Conservation (phyloP, 352 stramenopile genomes). For the Globisporangium nagaii region DNA sequence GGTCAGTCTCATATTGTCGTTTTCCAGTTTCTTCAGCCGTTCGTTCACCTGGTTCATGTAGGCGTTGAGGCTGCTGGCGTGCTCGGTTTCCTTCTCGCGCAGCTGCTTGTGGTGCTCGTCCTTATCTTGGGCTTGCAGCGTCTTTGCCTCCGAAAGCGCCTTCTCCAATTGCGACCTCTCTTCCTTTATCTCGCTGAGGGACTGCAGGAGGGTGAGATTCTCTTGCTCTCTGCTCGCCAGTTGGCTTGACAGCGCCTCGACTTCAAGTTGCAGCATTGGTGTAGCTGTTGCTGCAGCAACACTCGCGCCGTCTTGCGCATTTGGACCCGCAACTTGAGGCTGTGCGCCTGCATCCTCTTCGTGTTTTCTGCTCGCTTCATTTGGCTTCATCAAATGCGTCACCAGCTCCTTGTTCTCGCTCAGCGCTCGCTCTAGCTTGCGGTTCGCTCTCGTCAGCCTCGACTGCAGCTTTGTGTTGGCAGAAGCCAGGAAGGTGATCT, state of each 20-base stretch:
- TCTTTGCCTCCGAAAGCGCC: background rate
- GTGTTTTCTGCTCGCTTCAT: background rate
- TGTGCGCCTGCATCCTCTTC: background rate
- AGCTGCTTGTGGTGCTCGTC: constrained; percentile 3
- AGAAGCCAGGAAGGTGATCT: background rate
- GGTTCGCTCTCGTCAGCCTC: background rate
- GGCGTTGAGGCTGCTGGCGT: constrained; percentile 19
- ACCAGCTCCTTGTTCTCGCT: background rate
- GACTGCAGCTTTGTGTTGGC: background rate
- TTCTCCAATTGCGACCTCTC: constrained; percentile 14
- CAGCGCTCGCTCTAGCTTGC: background rate
- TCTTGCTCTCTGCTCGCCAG: constrained; percentile 32
- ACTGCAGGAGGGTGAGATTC: constrained; percentile 36
- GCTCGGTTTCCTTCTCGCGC: constrained; percentile 16
- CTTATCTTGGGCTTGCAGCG: background rate
- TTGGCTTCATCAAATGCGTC: background rate
- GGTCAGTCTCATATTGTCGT: constrained; percentile 4
- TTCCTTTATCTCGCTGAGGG: constrained; percentile 32
- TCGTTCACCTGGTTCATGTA: constrained; percentile 26
- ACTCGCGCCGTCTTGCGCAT: background rate
- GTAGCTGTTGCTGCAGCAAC: constrained; percentile 3
- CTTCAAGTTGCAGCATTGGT: constrained; percentile 8
- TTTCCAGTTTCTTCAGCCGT: constrained; percentile 18
- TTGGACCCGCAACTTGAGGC: background rate
- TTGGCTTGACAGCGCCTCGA: constrained; percentile 15